A percentile compares a stretch with the other conserved stretches of the same genome.
Evolutionary conservation across 2,329 filamentous ascomycete species (phyloP).

Genomic region (Camptophora hylomeconis): DNA sequence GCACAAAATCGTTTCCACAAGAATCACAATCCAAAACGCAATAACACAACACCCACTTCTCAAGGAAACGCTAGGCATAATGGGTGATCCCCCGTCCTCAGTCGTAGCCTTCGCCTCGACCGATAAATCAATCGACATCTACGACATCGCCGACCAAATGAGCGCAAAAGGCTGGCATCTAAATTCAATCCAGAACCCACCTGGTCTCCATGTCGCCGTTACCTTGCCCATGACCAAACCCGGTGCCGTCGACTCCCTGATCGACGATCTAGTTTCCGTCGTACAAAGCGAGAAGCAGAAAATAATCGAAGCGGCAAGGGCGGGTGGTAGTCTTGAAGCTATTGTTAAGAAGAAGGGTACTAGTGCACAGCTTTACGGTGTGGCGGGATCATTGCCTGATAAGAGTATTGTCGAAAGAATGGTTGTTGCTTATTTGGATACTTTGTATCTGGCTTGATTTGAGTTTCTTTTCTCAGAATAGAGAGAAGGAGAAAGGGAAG

Average conservation of each 20-base stretch:
- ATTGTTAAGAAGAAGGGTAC: slow-evolving; percentile 45
- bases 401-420: slow-evolving; percentile 89
- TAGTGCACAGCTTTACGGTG: slow-evolving; percentile 80
- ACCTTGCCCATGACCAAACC: slow-evolving; percentile 62
- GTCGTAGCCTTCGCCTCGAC: slow-evolving; percentile 80
- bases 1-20: slow-evolving; percentile 71
- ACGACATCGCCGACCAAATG: slow-evolving; percentile 89
- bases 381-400: slow-evolving; percentile 87
- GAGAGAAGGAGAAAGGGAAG: too few species aligned
- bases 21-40: slow-evolving; percentile 67
- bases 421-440: slow-evolving; percentile 81
- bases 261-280: slow-evolving; percentile 52
- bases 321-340: slow-evolving; percentile 9
- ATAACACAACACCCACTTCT: slow-evolving; percentile 59
- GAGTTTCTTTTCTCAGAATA: too few species aligned
- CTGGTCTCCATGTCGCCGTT: slow-evolving; percentile 87
- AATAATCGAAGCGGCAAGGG: slow-evolving; percentile 50
- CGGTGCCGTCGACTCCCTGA: slow-evolving; percentile 65
- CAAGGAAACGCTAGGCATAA: slow-evolving; percentile 58
- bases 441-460: slow-evolving; percentile 72
- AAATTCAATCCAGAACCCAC: slow-evolving; percentile 81
- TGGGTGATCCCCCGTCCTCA: slow-evolving; percentile 76
- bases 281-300: slow-evolving; percentile 62
- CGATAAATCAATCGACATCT: slow-evolving; percentile 62
- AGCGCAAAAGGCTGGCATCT: slow-evolving; percentile 79